Evolutionary conservation across 768 basidiomycete genomes (phyloP), one percentile per base, ranked within the genome.

Genomic region (Suillus ampliporus): DNA sequence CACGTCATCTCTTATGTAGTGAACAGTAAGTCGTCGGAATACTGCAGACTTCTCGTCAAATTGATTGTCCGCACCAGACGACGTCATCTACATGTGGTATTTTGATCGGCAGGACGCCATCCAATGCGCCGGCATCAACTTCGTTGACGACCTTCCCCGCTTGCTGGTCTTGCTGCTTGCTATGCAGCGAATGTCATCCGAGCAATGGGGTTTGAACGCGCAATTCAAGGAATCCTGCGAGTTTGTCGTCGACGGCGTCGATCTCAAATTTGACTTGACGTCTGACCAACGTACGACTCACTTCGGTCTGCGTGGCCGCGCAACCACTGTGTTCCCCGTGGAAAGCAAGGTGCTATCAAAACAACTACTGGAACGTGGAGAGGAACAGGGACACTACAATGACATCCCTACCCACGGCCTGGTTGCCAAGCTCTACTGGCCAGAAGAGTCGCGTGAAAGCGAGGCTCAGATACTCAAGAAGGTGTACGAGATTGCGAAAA

Each of bases 141-240:
- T 59, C n/a, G 19, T 59, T 38, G 13, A 48, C 10, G 31, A 59
- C 35, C 31, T 59, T 5, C 58, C 46, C 28, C 44, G 28, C 31
- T 59, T 59, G 17, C 28, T 59, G 28, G 58, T 59, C 15, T 47
- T 59, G 40, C 26, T 59, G 8, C 35, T 13, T 31, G 26, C 23
- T 7, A 23, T 59, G 40, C 58, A 59, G 44, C 41, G 58, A 23
- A 19, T 59, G 41, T 17, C 41, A 6, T 41, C 53, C 14, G 38
- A 7, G 8, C 52, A 66, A 26, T 68, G 64, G 62, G 67, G 64
- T 5, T 15, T 68, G 41, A 52, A 66, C 48, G 17, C 54, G 6
- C 3, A 31, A 31, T 31, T 37, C 3, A 14, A 58, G 31, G 1
- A 60, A 62, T 34, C 57, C 44, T 3, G 10, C 52, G 1, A n/a